Conservation (phyloP, 495 filamentous ascomycete species). For the Jackrogersella multiformis region DNA sequence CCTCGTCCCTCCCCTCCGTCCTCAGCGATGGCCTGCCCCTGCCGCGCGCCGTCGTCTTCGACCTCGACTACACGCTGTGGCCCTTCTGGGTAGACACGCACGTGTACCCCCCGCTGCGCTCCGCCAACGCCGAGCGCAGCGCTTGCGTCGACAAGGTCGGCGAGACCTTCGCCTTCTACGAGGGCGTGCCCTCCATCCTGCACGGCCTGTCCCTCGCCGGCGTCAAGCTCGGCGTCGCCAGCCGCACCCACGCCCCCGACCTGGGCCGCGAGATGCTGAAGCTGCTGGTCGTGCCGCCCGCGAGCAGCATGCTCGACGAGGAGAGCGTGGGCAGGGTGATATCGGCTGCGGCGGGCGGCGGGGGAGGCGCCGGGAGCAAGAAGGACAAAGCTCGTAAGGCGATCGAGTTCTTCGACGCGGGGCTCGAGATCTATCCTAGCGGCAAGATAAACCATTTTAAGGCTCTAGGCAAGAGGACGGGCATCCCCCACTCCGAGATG, state of each 20-base stretch:
- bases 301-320: slow-evolving; percentile 32
- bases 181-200: slow-evolving; percentile 77
- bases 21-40: slow-evolving; percentile 81
- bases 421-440: slow-evolving; percentile 86
- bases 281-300: slow-evolving; percentile 71
- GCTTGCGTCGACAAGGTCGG: slow-evolving; percentile 67
- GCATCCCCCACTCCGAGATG: slow-evolving; percentile 80
- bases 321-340: neutral
- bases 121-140: slow-evolving; percentile 60
- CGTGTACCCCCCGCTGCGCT: slow-evolving; percentile 80
- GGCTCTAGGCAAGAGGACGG: slow-evolving; percentile 71
- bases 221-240: slow-evolving; percentile 78
- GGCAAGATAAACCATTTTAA: slow-evolving; percentile 88
- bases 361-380: slow-evolving; percentile 30
- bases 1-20: slow-evolving; percentile 35
- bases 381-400: slow-evolving; percentile 58
- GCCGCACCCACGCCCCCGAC: slow-evolving; percentile 83
- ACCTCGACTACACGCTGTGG: slow-evolving; percentile 98
- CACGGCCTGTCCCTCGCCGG: slow-evolving; percentile 61
- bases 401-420: slow-evolving; percentile 81
- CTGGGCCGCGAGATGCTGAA: slow-evolving; percentile 83
- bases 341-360: slow-evolving; percentile 5
- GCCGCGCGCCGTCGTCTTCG: slow-evolving; percentile 87
- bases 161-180: slow-evolving; percentile 84
- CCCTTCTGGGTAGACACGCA: slow-evolving; percentile 98